Evolutionary conservation across 1,284 basidiomycete genomes (phyloP), one percentile per base, ranked within the genome.

Genomic region (Cutaneotrichosporon spelunceum): DNA sequence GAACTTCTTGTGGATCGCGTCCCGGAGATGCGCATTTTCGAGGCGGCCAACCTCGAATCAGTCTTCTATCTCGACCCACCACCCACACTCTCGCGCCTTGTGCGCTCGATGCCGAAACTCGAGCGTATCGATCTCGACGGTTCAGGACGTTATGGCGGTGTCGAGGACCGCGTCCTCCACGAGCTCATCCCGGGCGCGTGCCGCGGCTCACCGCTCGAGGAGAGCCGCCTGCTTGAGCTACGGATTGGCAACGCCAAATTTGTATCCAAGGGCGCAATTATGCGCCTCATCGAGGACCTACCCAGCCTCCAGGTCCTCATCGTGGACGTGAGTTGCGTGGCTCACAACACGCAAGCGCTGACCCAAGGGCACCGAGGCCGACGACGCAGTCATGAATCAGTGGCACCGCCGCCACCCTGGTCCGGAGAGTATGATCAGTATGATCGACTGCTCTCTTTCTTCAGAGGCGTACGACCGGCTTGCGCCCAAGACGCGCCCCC

Each of bases 121-220:
- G 82, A 86, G 56, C 85, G 84, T 57, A 77, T 97, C 48, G 94
- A 97, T 73, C 79, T 97, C 33, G 94, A 96, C 73, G 88, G 90
- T 64, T 90, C 90, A 3, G 72, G 70, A 0, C 30, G 56, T 2
- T 57, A 66, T 48, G 79, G 78, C 16, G 85, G 88, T 26, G 85
- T 95, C 56, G 87, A 85, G 1, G 91, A 96, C 75, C 80, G 80
- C 0, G 83, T 93, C 16, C 74, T 96, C 23, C 78, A 59, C 44
- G 65, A 66, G 54, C 59, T 66, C 24, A 61, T 66, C 36, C 65
- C 65, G 6, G 65, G 65, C 19, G 61, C 65, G 4, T 52, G 49
- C 23, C 34, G 39, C 21, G 54, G 52, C 13, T 56, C 56, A 13
- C 49, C 57, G 0, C 61, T 63, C 14, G 33, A 30, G 6, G 23